phyloP scores from a whole-genome alignment of 169 alveolate species.

The Plasmodium coatneyi region DNA sequence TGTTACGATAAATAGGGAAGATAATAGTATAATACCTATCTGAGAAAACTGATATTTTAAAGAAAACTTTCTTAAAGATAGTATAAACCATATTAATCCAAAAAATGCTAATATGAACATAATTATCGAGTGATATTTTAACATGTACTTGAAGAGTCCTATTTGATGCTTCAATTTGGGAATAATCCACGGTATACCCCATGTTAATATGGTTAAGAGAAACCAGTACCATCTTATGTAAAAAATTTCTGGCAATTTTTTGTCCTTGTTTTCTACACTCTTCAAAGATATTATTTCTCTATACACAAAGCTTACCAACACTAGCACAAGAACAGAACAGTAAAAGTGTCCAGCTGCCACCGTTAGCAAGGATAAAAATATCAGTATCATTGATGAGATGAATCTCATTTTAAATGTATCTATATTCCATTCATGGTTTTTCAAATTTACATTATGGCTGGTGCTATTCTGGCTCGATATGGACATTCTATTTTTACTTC shows the following conservation, averaged over 20 bases:
- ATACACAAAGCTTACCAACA: conserved; percentile 77
- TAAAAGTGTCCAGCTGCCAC: conserved; percentile 93
- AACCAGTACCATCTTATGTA: conserved; percentile 71
- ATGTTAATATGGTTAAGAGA: conserved; percentile 72
- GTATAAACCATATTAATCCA: conserved; percentile 94
- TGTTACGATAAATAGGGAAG: conserved; percentile 80
- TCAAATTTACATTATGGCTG: background rate
- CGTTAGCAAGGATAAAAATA: conserved; percentile 80
- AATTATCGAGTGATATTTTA: conserved; percentile 92
- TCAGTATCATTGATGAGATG: conserved; percentile 87
- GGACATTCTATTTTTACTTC: background rate
- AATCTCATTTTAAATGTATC: conserved; percentile 76
- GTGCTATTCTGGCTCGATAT: background rate
- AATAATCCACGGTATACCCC: conserved; percentile 84
- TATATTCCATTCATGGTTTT: background rate
- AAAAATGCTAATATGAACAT: conserved; percentile 87
- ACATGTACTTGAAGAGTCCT: conserved; percentile 73
- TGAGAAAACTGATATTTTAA: conserved; percentile 94
- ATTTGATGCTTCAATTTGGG: conserved; percentile 79
- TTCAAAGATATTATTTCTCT: conserved; percentile 76
- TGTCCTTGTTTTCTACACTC: conserved; percentile 64
- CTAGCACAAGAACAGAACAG: conserved; percentile 88
- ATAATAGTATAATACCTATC: conserved; percentile 88
- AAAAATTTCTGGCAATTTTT: conserved; percentile 61
- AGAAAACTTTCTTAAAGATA: conserved; percentile 91